Conservation (phyloP, 805 yeast genomes). For the Candida takata region DNA sequence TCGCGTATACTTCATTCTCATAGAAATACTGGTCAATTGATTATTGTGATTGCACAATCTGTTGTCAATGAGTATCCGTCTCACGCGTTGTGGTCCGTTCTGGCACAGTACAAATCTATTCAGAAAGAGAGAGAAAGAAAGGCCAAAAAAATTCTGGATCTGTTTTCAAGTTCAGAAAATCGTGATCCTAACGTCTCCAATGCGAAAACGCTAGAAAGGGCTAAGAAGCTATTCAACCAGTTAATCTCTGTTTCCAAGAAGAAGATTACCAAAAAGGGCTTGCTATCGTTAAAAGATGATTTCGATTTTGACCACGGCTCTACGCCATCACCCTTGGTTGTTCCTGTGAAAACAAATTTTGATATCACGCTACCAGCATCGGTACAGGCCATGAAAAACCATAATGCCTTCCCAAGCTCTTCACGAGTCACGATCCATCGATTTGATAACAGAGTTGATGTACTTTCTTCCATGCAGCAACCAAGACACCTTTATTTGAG, state of each 20-base stretch:
- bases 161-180: conserved; percentile 21
- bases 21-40: conserved; percentile 43
- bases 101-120: conserved; percentile 61
- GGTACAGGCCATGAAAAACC: conserved; percentile 32
- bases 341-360: conserved; percentile 68
- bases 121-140: conserved; percentile 37
- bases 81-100: conserved; percentile 79
- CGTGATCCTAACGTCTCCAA: conserved; percentile 13
- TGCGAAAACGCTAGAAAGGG: conserved; percentile 11
- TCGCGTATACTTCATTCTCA: conserved; percentile 71
- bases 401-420: conserved; percentile 39
- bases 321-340: conserved; percentile 50
- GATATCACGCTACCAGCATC: conserved; percentile 56
- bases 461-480: conserved; percentile 77
- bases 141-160: conserved; percentile 38
- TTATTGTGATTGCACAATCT: conserved; percentile 49
- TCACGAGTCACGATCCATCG: conserved; percentile 47
- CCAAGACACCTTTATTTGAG: conserved; percentile 71
- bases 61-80: conserved; percentile 65
- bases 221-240: conserved; percentile 23
- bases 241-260: conserved; percentile 22
- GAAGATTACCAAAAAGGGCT: conserved; percentile 12
- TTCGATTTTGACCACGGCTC: conserved; percentile 34
- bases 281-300: conserved; percentile 29
- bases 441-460: conserved; percentile 60